Evolutionary conservation across 768 basidiomycete species (phyloP).

Genomic region (Pleurotus sapidus): DNA sequence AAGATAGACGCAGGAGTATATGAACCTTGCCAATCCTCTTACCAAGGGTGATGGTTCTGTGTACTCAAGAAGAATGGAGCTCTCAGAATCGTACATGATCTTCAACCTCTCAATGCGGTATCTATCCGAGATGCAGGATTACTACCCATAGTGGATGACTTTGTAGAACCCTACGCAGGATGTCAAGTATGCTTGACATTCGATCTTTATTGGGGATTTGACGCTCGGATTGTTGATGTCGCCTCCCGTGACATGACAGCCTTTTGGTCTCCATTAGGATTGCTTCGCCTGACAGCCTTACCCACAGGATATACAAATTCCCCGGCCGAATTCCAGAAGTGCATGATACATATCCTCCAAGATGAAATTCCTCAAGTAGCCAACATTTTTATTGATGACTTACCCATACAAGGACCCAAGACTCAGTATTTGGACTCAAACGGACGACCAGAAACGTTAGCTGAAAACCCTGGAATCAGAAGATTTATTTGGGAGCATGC

Average conservation of each 20-base stretch:
- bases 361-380: no score
- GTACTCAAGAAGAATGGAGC: slow-evolving; percentile 12
- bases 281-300: slow-evolving; percentile 7
- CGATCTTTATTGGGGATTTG: slow-evolving; percentile 8
- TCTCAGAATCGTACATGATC: slow-evolving; percentile 8
- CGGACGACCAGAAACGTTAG: slow-evolving; percentile 18
- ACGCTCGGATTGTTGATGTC: background rate
- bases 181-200: background rate
- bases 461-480: slow-evolving; percentile 24
- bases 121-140: slow-evolving; percentile 8
- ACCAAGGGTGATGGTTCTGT: slow-evolving; percentile 13
- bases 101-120: slow-evolving; percentile 10
- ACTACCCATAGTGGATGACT: slow-evolving; percentile 1
- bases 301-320: slow-evolving; percentile 6
- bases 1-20: slow-evolving; percentile 13
- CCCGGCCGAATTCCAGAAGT: no score
- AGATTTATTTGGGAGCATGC: slow-evolving; percentile 39
- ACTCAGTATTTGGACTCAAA: slow-evolving; percentile 22
- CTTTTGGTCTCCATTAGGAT: background rate
- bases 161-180: slow-evolving; percentile 8
- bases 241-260: slow-evolving; percentile 9
- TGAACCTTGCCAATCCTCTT: slow-evolving; percentile 14
- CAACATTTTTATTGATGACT: background rate
- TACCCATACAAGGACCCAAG: slow-evolving; percentile 23
- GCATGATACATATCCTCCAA: no score